phyloP scores from a whole-genome alignment of 495 filamentous ascomycete species.

The Aspergillus mulundensis region DNA sequence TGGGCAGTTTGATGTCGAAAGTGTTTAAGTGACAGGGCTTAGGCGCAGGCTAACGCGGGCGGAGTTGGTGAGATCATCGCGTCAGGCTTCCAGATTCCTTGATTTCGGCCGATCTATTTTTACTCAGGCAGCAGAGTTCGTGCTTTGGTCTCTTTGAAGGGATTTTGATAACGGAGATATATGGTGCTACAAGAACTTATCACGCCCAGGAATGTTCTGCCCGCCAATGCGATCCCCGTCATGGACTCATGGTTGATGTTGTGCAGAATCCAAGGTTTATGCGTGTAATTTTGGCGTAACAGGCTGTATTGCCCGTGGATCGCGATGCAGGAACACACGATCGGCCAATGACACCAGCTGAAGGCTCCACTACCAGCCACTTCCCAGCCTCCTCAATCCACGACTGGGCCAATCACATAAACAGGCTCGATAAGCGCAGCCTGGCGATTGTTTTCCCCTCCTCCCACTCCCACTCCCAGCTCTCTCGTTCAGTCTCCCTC shows the following conservation, averaged over 20 bases:
- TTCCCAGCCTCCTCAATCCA: slow-evolving; percentile 13
- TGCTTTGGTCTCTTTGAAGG: background rate
- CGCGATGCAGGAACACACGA: slow-evolving; percentile 12
- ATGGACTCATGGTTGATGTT: background rate
- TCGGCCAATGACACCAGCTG: slow-evolving; percentile 2
- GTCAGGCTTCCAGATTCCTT: slow-evolving; percentile 6
- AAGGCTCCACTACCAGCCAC: slow-evolving; percentile 9
- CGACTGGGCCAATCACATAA: slow-evolving; percentile 4
- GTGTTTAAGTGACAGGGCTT: slow-evolving; percentile 1
- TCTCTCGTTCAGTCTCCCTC: background rate
- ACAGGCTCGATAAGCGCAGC: background rate
- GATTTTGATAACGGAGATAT: too few species aligned
- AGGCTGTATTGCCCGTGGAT: background rate
- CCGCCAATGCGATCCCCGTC: background rate
- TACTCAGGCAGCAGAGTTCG: slow-evolving; percentile 5
- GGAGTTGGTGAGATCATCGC: slow-evolving; percentile 1
- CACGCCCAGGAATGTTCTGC: too few species aligned
- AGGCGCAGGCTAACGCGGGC: background rate
- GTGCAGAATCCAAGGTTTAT: background rate
- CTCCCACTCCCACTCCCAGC: background rate
- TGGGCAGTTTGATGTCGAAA: background rate
- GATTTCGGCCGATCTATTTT: slow-evolving; percentile 4
- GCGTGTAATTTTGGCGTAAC: slow-evolving; percentile 5
- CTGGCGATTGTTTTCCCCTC: slow-evolving; percentile 4
- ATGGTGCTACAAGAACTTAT: too few species aligned